These are phyloP conservation scores for Agaricus blazei DNA, from an alignment of 768 basidiomycete genomes.

Conservation along the genomic window DNA sequence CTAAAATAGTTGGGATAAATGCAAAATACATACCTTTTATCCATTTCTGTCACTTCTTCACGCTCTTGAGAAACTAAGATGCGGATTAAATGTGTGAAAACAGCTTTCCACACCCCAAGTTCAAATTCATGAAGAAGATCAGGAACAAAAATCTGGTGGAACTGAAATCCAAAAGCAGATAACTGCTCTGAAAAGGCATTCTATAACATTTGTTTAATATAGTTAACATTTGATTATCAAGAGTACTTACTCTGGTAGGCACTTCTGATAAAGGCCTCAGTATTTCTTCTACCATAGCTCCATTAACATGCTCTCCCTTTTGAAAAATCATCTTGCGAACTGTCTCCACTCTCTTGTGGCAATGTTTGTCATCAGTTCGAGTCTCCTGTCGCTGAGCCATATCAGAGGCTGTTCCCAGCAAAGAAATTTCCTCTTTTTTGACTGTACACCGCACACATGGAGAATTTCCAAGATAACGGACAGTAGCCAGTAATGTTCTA, in stretches of 20 bases:
- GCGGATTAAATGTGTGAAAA: constrained; percentile 29
- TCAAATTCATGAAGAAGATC: constrained; percentile 38
- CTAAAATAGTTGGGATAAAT: no score
- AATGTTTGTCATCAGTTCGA: neutral
- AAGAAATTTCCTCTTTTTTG: constrained; percentile 3
- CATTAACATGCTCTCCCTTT: neutral
- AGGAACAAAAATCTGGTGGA: constrained; percentile 23
- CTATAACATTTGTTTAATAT: no score
- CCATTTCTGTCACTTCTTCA: constrained; percentile 14
- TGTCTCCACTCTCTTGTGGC: neutral
- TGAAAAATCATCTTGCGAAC: neutral
- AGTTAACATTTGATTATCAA: neutral
- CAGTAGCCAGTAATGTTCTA: constrained; percentile 22
- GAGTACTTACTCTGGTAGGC: neutral
- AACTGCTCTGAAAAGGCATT: constrained; percentile 25
- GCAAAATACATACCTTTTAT: no score
- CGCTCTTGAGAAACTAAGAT: constrained; percentile 24
- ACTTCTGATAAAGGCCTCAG: neutral
- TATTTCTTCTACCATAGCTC: neutral
- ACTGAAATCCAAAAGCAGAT: constrained; percentile 16
- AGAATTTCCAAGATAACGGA: constrained; percentile 14
- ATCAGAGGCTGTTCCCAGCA: constrained; percentile 9
- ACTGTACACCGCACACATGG: constrained; percentile 18
- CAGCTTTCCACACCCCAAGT: constrained; percentile 31
- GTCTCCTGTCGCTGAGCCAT: neutral